These are phyloP conservation scores for Fomes fomentarius DNA, from an alignment of 1,284 basidiomycete species.

Conservation along the genomic window DNA sequence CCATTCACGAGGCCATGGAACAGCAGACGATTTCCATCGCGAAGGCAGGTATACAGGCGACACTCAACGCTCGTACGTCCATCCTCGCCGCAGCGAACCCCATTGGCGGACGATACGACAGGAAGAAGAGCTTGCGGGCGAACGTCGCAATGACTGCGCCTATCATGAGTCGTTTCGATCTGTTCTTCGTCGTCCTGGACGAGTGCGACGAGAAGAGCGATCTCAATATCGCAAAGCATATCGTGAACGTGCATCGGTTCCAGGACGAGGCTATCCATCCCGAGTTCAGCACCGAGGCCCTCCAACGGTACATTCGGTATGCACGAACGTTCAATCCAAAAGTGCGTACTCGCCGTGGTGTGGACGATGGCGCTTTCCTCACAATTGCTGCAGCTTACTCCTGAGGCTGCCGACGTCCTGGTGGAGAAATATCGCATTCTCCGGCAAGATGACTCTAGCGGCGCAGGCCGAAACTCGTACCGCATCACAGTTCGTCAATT, in stretches of 20 bases:
- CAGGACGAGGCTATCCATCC: conserved; percentile 94
- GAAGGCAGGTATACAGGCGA: conserved; percentile 99
- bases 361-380: not conserved
- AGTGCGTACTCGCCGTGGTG: conserved; percentile 61
- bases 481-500: conserved; percentile 96
- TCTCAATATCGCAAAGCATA: conserved; percentile 93
- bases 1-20: conserved; percentile 99
- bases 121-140: conserved; percentile 91
- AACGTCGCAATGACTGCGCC: conserved; percentile 99
- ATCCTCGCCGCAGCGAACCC: conserved; percentile 99
- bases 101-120: conserved; percentile 94
- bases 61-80: conserved; percentile 96
- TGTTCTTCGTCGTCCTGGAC: conserved; percentile 98
- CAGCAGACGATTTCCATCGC: conserved; percentile 99
- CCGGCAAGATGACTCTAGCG: conserved; percentile 90
- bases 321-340: conserved; percentile 97
- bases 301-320: conserved; percentile 97
- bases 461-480: conserved; percentile 90
- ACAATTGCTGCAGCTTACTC: conserved; percentile 76
- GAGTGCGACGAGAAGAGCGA: conserved; percentile 96
- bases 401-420: conserved; percentile 89
- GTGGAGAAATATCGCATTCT: conserved; percentile 96
- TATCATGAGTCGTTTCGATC: conserved; percentile 99
- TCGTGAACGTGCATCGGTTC: conserved; percentile 97
- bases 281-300: conserved; percentile 95